Evolutionary conservation across 306 rosid species (phyloP), one percentile per base, ranked within the genome.

Genomic region (Trifolium dubium): DNA sequence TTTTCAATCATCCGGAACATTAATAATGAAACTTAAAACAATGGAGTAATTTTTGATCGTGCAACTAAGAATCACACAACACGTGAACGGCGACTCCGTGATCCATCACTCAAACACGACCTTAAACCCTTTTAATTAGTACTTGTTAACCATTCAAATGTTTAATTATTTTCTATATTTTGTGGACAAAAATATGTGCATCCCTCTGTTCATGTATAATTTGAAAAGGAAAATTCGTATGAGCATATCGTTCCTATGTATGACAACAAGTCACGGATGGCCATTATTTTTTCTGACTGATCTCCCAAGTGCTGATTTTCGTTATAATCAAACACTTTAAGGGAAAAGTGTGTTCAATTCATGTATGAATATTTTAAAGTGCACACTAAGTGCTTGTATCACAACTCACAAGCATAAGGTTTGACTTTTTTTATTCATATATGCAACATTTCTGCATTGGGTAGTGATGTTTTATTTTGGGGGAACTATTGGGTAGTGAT

Each of bases 161-260:
- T 40, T 65, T 23, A 23, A 23, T 23, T 17, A 0, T 55, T 41
- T 31, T 6, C n/a, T 10, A 64, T 39, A n/a, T 55, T 59, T 11
- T 30, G 69, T 58, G 53, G 62, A 63, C 44, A 23, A 18, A 11
- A 13, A 19, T 62, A 53, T 50, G 37, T 40, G 19, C 37, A 70
- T 61, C 12, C 5, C n/a, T 49, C 5, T 34, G 5, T 31, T 62
- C 30, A 23, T 56, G 6, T 2, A 50, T 77, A 29, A 53, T 43
- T 64, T 13, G 55, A 79, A 78, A 72, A 72, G 66, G 69, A 79
- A 32, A 44, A 43, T 74, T 64, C 82, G 64, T 55, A 78, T 64
- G 35, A 53, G 73, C n/a, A n/a, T 69, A 37, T 50, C 70, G 39
- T 78, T 64, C 10, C 18, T 37, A 37, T 31, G 63, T 30, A 29